Base-by-base conservation (phyloP, 169 alveolate species). In the Eimeria tenella region DNA sequence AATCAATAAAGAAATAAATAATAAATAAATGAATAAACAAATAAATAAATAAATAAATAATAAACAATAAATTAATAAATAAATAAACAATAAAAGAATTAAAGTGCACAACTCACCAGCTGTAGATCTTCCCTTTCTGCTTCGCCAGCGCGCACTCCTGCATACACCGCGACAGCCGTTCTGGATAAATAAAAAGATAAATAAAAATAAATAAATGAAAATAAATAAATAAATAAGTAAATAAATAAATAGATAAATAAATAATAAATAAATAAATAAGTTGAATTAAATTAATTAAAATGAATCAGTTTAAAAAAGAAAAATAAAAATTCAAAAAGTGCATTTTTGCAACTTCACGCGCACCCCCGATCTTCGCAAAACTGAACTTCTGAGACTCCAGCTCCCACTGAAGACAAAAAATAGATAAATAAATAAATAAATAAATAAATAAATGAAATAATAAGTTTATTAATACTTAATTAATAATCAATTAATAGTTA, bases 101-200 rank as follows among this genome's bases (percentile, higher is more conserved):
- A n/a, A n/a, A n/a, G n/a, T n/a, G n/a, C n/a, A n/a, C 7, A 75
- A 31, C 86, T 31, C 21, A 75, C 86, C 86, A 75, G 62, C 86
- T 31, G 62, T 75, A 75, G 62, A 62, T 75, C 17, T 62, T 4
- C 4, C 86, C 86, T 3, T 31, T 31, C 11, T 75, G 58, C 62
- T 50, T 23, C 5, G 58, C 58, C 3, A 75, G 15, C 8, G 86
- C 86, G 62, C 86, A 75, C 62, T 75, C 86, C 10, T 75, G 86
- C 13, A 75, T 5, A 15, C 86, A 75, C 62, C 58, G 19, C 7
- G 86, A 17, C 21, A 75, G 23, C 42, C 86, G 23, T 25, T 25
- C 86, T 75, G 86, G 17, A 9, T 10, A 31, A 3, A 19, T 71
- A 4, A 7, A 17, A 62, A 17, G 11, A 6, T 17, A 62, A 11